Evolutionary conservation across 495 filamentous ascomycete genomes (phyloP), one percentile per base, ranked within the genome.

Genomic region (Aspergillus sclerotioniger): DNA sequence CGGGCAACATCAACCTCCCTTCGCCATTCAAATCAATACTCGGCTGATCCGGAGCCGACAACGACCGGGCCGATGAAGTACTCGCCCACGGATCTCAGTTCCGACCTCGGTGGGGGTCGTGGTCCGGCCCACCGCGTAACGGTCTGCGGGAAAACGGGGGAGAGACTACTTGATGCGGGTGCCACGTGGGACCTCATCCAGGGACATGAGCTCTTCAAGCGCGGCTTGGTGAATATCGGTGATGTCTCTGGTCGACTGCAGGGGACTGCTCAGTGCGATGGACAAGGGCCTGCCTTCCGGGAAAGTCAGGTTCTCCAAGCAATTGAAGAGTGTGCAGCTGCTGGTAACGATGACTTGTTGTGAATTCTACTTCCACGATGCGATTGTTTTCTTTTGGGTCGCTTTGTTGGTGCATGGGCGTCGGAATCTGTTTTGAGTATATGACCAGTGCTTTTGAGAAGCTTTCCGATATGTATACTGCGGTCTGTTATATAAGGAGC

Each of bases 141-240:
- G 17, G 78, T 84, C 46, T 87, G 82, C 61, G 71, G 73, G 25
- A 74, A 80, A 35, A 88, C 79, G 3, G 90, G 90, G n/a, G 87
- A 93, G 71, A 80, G 83, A 19, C 76, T 96, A 37, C 78, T 96
- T 6, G 90, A 88, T 32, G 86, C 90, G 1, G 84, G 86, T 33
- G 89, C 90, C 0, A 89, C 92, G 3, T 97, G 94, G 93, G 93
- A 97, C 65, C 74, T 92, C 16, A 95, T 98, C 51, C 90, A 96
- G 68, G 78, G 71, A 20, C 91, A 97, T 73, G 85, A 89, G 19
- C 70, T 94, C 21, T 96, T 87, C 64, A 85, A 88, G 67, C 77
- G 80, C 29, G 94, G 93, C 0, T 74, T 88, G n/a, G 89, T 97
- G 17, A 90, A 98, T 71, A 84, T 98, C 41, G 87, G 76, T 41